Conservation (phyloP, 441 rosid species). For the Hypseocharis bilobata region DNA sequence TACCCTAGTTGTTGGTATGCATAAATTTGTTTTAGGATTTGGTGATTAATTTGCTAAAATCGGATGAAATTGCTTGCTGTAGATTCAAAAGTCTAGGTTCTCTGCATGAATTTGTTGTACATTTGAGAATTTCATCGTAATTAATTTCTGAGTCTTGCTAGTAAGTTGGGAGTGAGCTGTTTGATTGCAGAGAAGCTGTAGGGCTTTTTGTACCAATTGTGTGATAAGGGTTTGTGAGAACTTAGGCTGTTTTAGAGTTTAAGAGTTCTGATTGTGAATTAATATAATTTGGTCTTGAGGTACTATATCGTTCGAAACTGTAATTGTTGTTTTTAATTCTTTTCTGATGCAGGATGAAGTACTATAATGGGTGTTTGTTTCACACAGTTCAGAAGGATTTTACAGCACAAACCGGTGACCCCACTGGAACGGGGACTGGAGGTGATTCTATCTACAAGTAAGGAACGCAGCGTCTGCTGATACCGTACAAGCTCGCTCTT, state of each 20-base stretch:
- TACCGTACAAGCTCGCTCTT: not conserved
- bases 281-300: not conserved
- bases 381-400: constrained; percentile 90
- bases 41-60: no score
- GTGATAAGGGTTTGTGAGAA: not conserved
- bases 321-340: not conserved
- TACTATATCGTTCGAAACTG: not conserved
- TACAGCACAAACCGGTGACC: constrained; percentile 92
- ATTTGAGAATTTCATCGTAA: no score
- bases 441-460: constrained; percentile 88
- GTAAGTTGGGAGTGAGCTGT: no score
- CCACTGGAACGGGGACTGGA: constrained; percentile 67
- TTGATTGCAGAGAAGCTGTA: no score
- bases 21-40: not conserved
- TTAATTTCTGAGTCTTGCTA: no score
- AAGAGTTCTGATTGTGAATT: not conserved
- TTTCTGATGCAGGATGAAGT: constrained; percentile 51
- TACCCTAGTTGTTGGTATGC: not conserved
- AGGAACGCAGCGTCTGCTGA: constrained; percentile 11
- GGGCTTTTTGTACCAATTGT: not conserved
- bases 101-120: not conserved
- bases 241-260: not conserved
- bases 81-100: not conserved
- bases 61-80: no score
- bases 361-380: constrained; percentile 76